Evolutionary conservation across 2,329 filamentous ascomycete genomes (phyloP), one percentile per base, ranked within the genome.

Genomic region (Aspergillus sp.): DNA sequence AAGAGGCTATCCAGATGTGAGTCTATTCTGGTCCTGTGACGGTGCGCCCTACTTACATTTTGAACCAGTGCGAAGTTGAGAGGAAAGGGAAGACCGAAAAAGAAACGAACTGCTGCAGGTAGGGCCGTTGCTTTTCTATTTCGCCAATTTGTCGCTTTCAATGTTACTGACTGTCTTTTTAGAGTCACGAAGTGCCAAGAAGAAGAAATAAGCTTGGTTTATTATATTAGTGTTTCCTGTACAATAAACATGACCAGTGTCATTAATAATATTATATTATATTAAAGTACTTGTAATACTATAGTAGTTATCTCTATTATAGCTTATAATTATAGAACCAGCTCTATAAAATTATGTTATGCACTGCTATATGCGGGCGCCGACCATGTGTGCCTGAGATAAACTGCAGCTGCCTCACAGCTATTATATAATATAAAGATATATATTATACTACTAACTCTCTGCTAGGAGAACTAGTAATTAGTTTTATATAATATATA

Each of bases 71-170:
- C 89, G 67, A 93, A 91, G 74, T 76, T 83, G 30, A 87, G 92
- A 79, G 93, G 92, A 64, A 97, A 98, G 81, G 88, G 88, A 55
- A 85, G 89, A 44, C 92, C 93, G 7, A 89, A 96, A 84, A 97
- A 96, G 85, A 96, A 95, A 83, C 87, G 81, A 71, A 86, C 81
- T 20, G 72, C 72, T 30, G 76, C 72, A 64, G 76, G 76, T 78
- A 70, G 64, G 66, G 13, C 32, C 7, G 26, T 30, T 3, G 9
- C 15, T 22, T 17, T 11, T 26, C 20, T 17, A 43, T 11, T 8
- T 5, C 20, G 17, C 4, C 4, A 4, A 9, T 17, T 20, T 20
- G 8, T 11, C n/a, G 20, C 9, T 17, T 42, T 4, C 9, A 42
- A 9, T 17, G 5, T 2, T 42, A 42, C 9, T 42, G 1, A 22